Base-by-base conservation (phyloP, 176 grass and related monocot genomes). In the Oryza meridionalis region DNA sequence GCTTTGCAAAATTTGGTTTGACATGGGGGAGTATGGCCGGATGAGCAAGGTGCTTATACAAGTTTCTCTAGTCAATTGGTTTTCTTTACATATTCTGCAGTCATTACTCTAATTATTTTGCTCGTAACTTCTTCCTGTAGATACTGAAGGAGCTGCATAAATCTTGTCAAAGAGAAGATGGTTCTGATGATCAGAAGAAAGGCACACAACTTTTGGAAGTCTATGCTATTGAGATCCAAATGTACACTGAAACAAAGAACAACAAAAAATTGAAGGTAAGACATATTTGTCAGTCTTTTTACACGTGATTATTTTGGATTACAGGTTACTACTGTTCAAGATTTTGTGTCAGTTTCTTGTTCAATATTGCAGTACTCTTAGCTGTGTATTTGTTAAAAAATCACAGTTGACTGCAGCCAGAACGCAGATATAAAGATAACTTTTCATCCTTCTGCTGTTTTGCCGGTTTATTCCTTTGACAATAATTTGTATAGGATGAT, bases 1-100 rank as follows among this genome's bases (percentile, higher is more conserved):
- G 73, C 89, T 99, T 82, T 99, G 96, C 85, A 99, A 95, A 82
- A 99, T 99, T 85, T 99, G 96, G 96, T 99, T 99, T 82, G 96
- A 99, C 75, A 96, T 90, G 91, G 89, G 89, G 27, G 96, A 99
- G 67, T 99, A 96, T 50, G 96, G 96, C 33, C 89, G 93, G 58
- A 99, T 99, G 96, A 99, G 86, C 82, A 99, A 96, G 93, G 96
- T 99, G 73, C 5, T 63, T 89, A 84, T 46, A 83, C 71, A 43
- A 64, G 29, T 83, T 86, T 47, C 53, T 32, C 17, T 47, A 24
- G 29, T 63, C 31, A 24, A 62, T 24, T 22, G 42, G 7, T 67
- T 14, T 78, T 67, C 69, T 61, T 37, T 49, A 33, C 11, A n/a
- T 33, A 62, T 44, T 72, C 27, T 66, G 29, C 24, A 72, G 38